Evolutionary conservation across 164 flowering plant genomes (phyloP).

Genomic region (Taxillus chinensis): DNA sequence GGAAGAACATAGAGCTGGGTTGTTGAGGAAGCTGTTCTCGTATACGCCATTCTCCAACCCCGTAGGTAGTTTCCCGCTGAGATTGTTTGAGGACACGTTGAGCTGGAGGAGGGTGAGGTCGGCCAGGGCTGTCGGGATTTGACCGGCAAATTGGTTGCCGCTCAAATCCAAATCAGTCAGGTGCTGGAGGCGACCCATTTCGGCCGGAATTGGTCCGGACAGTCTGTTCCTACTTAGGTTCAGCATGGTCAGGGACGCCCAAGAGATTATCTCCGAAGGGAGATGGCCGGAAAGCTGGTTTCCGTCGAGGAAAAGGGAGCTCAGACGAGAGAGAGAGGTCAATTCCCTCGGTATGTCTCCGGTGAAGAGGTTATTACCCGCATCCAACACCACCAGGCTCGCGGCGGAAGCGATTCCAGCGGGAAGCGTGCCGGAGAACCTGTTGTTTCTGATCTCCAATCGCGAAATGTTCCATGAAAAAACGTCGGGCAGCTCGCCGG

Average conservation of each 20-base stretch:
- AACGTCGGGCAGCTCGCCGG: slow-evolving; percentile 37
- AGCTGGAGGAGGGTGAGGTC: slow-evolving; percentile 27
- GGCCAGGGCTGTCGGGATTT: slow-evolving; percentile 48
- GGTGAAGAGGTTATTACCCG: slow-evolving; percentile 36
- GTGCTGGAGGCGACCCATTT: slow-evolving; percentile 28
- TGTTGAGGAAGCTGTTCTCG: slow-evolving; percentile 55
- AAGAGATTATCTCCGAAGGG: slow-evolving; percentile 43
- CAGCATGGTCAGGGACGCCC: slow-evolving; percentile 34
- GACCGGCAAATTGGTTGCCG: slow-evolving; percentile 51
- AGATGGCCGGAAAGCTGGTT: slow-evolving; percentile 57
- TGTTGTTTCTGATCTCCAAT: slow-evolving; percentile 39
- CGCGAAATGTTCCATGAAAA: slow-evolving; percentile 24
- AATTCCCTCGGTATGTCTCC: slow-evolving; percentile 39
- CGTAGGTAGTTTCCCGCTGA: slow-evolving; percentile 54
- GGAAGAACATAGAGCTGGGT: slow-evolving; percentile 46
- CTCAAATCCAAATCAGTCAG: slow-evolving; percentile 55
- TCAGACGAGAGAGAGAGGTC: slow-evolving; percentile 27
- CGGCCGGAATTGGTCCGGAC: slow-evolving; percentile 49
- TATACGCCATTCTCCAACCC: slow-evolving; percentile 39
- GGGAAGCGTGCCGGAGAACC: slow-evolving; percentile 42
- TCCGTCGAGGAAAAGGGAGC: slow-evolving; percentile 31
- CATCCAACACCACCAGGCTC: slow-evolving; percentile 30
- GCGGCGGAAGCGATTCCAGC: slow-evolving; percentile 11
- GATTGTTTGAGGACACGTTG: slow-evolving; percentile 59
- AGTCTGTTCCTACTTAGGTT: slow-evolving; percentile 46